These are phyloP conservation scores for Zygoascus flipseniorum DNA, from an alignment of 805 yeast genomes.

Conservation along the genomic window DNA sequence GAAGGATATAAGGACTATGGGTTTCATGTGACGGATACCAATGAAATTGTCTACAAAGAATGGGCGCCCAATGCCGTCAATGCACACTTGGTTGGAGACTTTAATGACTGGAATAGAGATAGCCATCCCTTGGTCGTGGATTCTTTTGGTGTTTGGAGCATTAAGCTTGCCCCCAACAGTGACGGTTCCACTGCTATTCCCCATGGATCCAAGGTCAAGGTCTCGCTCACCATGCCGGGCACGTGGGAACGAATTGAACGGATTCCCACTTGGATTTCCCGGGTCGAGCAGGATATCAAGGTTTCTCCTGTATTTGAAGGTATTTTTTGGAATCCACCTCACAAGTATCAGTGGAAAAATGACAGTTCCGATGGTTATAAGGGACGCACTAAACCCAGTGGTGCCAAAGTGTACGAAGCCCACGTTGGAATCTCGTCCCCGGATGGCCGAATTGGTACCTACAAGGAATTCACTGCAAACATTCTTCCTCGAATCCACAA, in stretches of 20 bases:
- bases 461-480: constrained; percentile 72
- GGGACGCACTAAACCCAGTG: constrained; percentile 29
- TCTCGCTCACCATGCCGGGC: constrained; percentile 52
- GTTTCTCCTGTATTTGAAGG: constrained; percentile 60
- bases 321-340: constrained; percentile 82
- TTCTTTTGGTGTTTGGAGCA: constrained; percentile 62
- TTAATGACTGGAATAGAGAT: constrained; percentile 70
- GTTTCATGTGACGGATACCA: constrained; percentile 49
- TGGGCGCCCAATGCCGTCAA: constrained; percentile 83
- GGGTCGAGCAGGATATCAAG: constrained; percentile 61
- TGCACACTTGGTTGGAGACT: constrained; percentile 85
- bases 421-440: constrained; percentile 90
- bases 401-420: constrained; percentile 82
- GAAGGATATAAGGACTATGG: constrained; percentile 73
- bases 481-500: constrained; percentile 77
- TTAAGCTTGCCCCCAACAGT: constrained; percentile 46
- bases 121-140: constrained; percentile 47
- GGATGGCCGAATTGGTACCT: constrained; percentile 76
- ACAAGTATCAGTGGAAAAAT: constrained; percentile 52
- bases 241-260: constrained; percentile 64
- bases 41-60: constrained; percentile 58
- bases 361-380: constrained; percentile 41
- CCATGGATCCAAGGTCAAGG: constrained; percentile 67
- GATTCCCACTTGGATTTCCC: constrained; percentile 78
- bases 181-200: constrained; percentile 57